A percentile compares a stretch with the other conserved stretches of the same genome.
Evolutionary conservation across 768 basidiomycete genomes (phyloP).

Genomic region (Mycena capillaripes): DNA sequence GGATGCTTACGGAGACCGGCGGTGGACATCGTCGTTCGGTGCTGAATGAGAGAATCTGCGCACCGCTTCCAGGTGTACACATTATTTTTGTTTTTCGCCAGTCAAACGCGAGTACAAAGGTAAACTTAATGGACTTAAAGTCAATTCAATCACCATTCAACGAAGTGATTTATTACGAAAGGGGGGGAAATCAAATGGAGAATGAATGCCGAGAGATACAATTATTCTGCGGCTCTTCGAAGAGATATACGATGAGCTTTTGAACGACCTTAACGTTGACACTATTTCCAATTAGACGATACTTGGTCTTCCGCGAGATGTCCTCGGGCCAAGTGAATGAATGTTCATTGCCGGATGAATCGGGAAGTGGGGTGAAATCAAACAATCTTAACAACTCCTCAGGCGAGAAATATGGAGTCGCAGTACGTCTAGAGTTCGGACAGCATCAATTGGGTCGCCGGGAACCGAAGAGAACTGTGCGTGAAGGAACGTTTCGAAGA

Average conservation of each 20-base stretch:
- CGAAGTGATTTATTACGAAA: too few species aligned
- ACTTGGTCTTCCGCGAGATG: slow-evolving; percentile 74
- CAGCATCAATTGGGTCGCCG: slow-evolving; percentile 65
- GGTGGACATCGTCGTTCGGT: too few species aligned
- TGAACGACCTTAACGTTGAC: slow-evolving; percentile 84
- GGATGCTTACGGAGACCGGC: too few species aligned
- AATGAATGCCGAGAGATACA: too few species aligned
- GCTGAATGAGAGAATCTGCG: too few species aligned
- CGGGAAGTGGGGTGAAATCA: slow-evolving; percentile 4
- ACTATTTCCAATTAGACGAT: slow-evolving; percentile 86
- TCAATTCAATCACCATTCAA: too few species aligned
- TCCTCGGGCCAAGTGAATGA: slow-evolving; percentile 74
- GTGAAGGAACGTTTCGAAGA: slow-evolving; percentile 82
- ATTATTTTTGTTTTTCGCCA: too few species aligned
- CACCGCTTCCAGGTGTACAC: too few species aligned
- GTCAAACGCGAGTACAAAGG: too few species aligned
- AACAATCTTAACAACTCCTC: slow-evolving; percentile 67
- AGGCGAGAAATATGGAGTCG: slow-evolving; percentile 80
- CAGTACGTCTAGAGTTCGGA: slow-evolving; percentile 88
- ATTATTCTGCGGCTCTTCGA: slow-evolving; percentile 43
- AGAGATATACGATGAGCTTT: slow-evolving; percentile 72
- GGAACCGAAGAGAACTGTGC: slow-evolving; percentile 73
- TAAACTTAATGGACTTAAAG: too few species aligned
- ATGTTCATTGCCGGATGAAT: background rate
- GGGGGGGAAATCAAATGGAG: too few species aligned